Evolutionary conservation across 768 basidiomycete genomes (phyloP), one percentile per base, ranked within the genome.

Genomic region (Gelatoporia subvermispora): DNA sequence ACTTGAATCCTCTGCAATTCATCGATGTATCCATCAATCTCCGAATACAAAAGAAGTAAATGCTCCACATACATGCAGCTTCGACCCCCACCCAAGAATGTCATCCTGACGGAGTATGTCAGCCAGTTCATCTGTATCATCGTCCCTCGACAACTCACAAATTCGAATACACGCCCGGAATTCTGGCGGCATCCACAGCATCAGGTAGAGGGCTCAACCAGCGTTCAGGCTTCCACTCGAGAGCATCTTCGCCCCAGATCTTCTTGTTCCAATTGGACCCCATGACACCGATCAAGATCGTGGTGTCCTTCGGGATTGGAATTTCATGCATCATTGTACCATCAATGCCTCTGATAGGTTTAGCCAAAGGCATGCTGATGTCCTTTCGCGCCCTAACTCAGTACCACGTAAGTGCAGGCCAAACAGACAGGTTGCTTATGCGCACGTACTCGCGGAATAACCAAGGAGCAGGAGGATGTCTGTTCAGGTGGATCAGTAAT

Each of bases 1-100:
- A 73, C 48, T 72, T 72, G 63, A 73, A 73, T 40, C 72, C 73
- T 24, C 68, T 71, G 50, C 4, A 31, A 20, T 15, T 16, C 15
- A 4, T 17, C 15, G 11, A 22, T 11, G 38, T 15, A 35, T 17
- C 21, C 15, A 10, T 25, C 20, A 31, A 31, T 11, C 21, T 11
- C 11, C 15, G 13, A 28, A 1, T 13, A 37, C 21, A 17, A 28
- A 34, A n/a, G 3, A 8, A 13, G 17, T 23, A 9, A 31, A 23
- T n/a, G 16, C 16, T 10, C 15, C 3, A 42, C 43, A n/a, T 36
- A 53, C 52, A 50, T 49, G 48, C 52, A 53, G 8, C 41, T 17
- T 7, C 45, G 40, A 4, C 45, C 41, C 5, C 52, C 52, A 15
- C 52, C 45, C 18, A 42, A 34, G 42, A 53, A 53, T 24, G 52